Evolutionary conservation across 257 asterid species (phyloP).

Genomic region (Craterostigma plantagineum): DNA sequence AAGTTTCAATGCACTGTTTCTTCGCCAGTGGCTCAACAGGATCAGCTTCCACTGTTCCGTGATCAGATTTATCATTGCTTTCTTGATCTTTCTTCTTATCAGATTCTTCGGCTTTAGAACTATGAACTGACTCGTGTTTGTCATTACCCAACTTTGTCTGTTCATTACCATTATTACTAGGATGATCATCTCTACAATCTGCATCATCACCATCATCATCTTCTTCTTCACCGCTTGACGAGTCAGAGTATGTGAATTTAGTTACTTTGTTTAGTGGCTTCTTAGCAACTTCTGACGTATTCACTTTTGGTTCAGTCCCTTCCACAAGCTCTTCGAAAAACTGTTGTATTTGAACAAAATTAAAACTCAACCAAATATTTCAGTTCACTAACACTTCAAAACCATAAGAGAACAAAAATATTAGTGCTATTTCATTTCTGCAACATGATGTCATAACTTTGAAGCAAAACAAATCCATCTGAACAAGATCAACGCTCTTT

Average conservation of each 20-base stretch:
- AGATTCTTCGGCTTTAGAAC: slow-evolving; percentile 3
- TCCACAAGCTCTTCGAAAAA: slow-evolving; percentile 69
- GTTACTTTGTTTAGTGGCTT: slow-evolving; percentile 53
- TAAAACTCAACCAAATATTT: too few relatives aligned
- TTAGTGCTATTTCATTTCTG: too few relatives aligned
- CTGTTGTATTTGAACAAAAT: slow-evolving; percentile 19
- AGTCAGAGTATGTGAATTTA: slow-evolving; percentile 55
- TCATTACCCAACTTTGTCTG: neutral
- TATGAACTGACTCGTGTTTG: slow-evolving; percentile 5
- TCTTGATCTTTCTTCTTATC: slow-evolving; percentile 17
- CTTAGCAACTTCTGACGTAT: slow-evolving; percentile 20
- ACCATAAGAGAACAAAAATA: too few relatives aligned
- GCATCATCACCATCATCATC: slow-evolving; percentile 27
- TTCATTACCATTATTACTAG: slow-evolving; percentile 2
- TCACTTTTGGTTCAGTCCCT: slow-evolving; percentile 23
- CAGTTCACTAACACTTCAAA: too few relatives aligned
- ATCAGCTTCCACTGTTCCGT: slow-evolving; percentile 23
- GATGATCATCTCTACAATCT: slow-evolving; percentile 16
- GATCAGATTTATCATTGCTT: slow-evolving; percentile 18
- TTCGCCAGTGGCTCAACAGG: slow-evolving; percentile 43
- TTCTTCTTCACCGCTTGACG: slow-evolving; percentile 33
- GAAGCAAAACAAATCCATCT: too few relatives aligned
- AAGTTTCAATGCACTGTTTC: slow-evolving; percentile 33
- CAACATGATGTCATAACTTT: too few relatives aligned
- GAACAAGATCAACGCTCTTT: too few relatives aligned